Evolutionary conservation across 169 alveolate species (phyloP), one percentile per base, ranked within the genome.

Genomic region (Plasmodium falciparum): DNA sequence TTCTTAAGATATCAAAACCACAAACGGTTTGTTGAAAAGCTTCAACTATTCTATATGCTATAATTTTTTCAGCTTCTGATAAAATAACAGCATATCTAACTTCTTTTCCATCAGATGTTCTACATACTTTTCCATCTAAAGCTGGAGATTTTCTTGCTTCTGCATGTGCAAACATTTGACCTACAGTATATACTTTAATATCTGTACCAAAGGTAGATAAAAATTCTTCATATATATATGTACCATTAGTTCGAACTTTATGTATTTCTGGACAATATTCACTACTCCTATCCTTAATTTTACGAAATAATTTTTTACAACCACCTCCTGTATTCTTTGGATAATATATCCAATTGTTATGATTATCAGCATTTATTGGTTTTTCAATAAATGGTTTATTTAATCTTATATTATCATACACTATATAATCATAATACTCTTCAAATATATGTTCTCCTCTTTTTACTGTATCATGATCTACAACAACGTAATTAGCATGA

Each of bases 131-230:
- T 13, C 99, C 99, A 91, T 98, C 99, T 54, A 98, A 93, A 20
- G 98, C 89, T 24, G 99, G 99, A 74, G 99, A 94, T 88, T 98
- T 98, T 66, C 99, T 93, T 4, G 99, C 99, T 92, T 98, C 99
- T 0, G 99, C 99, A 91, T 98, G 99, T 8, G 99, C 98, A 92
- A 97, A 98, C 93, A 97, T 97, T 20, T 96, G 97, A 1, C 99
- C 99, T 17, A 98, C 99, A 0, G 99, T 97, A 91, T 98, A 98
- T 1, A 98, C 99, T 93, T 98, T 98, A 56, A 98, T 97, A 88
- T 98, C 99, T 65, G 99, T 98, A 15, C 99, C 99, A 90, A 97
- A 97, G 0, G 99, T 97, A 50, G 98, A 96, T 76, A 98, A 91
- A 91, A 98, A 98, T 76, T 97, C 97, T 89, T 97, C 98, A 92